These are phyloP conservation scores for Penicillium polonicum DNA, from an alignment of 2,329 filamentous ascomycete genomes.

Conservation along the genomic window DNA sequence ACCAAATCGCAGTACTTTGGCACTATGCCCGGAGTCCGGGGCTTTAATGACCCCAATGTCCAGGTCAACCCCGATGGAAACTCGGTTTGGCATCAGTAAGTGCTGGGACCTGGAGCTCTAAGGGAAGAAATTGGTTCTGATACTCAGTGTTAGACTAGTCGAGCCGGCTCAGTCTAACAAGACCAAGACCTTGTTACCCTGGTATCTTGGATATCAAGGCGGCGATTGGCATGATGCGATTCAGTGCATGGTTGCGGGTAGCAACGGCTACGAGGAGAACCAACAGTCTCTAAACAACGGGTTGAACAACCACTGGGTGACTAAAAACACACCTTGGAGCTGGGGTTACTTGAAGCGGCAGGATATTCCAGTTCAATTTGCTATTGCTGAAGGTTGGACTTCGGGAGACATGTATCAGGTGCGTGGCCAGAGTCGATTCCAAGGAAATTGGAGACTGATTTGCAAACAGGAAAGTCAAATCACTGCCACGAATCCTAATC, in stretches of 20 bases:
- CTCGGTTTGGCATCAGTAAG: conserved; percentile 51
- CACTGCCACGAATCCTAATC: conserved; percentile 54
- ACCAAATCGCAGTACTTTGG: conserved; percentile 51
- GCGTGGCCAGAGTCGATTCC: neutral
- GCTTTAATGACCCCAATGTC: conserved; percentile 57
- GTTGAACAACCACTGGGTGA: conserved; percentile 55
- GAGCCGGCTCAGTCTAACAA: conserved; percentile 40
- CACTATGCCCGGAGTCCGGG: conserved; percentile 56
- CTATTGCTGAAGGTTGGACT: conserved; percentile 56
- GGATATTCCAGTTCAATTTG: conserved; percentile 57
- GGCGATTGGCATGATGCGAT: conserved; percentile 53
- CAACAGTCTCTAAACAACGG: conserved; percentile 54
- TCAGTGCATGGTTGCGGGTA: conserved; percentile 55
- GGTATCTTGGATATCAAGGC: conserved; percentile 56
- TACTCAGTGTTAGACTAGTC: conserved; percentile 32
- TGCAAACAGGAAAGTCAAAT: conserved; percentile 48
- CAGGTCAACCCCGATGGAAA: conserved; percentile 49
- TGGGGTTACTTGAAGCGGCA: conserved; percentile 53
- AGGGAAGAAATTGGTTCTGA: neutral
- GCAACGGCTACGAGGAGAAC: conserved; percentile 54
- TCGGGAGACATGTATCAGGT: conserved; percentile 58
- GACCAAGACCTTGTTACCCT: conserved; percentile 51
- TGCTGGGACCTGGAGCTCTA: conserved; percentile 2
- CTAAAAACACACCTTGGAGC: conserved; percentile 55
- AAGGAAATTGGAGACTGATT: neutral